Evolutionary conservation across 352 stramenopile species (phyloP).

Genomic region (Chrysophaeum taylorii): DNA sequence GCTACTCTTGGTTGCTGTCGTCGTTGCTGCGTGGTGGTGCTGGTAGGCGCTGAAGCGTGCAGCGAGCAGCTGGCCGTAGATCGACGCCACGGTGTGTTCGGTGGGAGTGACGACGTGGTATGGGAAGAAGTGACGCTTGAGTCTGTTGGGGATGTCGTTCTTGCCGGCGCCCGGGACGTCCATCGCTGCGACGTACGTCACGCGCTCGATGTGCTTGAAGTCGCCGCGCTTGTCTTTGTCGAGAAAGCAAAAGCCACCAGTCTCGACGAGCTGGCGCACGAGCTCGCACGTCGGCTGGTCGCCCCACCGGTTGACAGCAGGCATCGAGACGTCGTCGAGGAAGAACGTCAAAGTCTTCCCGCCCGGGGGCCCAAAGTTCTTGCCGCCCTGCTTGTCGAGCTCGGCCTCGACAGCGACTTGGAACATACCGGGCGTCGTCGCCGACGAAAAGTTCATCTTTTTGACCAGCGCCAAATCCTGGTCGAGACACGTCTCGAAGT

Average conservation of each 20-base stretch:
- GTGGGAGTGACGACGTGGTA: constrained; percentile 64
- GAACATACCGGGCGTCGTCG: constrained; percentile 60
- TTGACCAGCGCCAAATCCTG: constrained; percentile 51
- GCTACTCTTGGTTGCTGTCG: no score
- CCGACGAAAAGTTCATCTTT: constrained; percentile 71
- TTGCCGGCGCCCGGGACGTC: constrained; percentile 71
- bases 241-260: constrained; percentile 79
- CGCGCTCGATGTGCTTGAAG: constrained; percentile 78
- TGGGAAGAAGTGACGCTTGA: constrained; percentile 76
- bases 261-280: constrained; percentile 80
- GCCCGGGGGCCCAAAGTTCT: constrained; percentile 72
- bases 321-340: constrained; percentile 76
- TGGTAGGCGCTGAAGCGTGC: constrained; percentile 62
- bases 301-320: constrained; percentile 78
- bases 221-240: constrained; percentile 79
- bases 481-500: constrained; percentile 38
- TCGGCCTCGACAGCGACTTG: constrained; percentile 68
- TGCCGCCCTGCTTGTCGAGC: constrained; percentile 81
- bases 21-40: background rate
- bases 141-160: constrained; percentile 71
- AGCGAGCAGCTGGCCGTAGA: constrained; percentile 65
- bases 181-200: constrained; percentile 81
- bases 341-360: constrained; percentile 80
- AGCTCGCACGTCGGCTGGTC: constrained; percentile 83
- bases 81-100: constrained; percentile 60